Evolutionary conservation across 2,329 filamentous ascomycete species (phyloP).

Genomic region (Colletotrichum destructivum): DNA sequence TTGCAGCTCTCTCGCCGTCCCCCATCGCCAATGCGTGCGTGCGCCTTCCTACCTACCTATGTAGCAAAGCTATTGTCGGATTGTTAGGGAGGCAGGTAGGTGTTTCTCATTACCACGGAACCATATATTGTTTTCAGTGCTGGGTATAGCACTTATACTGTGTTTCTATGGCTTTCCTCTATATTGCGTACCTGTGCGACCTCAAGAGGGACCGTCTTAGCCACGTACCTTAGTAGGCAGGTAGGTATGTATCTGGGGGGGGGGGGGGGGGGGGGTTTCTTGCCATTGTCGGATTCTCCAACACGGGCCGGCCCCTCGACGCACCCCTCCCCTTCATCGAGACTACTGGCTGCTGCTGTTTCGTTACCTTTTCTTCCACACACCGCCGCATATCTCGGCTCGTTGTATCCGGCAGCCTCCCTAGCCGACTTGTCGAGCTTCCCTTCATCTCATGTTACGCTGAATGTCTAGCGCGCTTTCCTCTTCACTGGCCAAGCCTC

Average conservation of each 20-base stretch:
- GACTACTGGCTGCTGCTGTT: conserved; percentile 5
- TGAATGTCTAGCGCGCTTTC: conserved; percentile 7
- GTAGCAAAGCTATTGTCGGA: not conserved
- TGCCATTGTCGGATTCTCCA: too few species aligned
- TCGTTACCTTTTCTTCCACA: conserved; percentile 13
- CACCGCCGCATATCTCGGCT: not conserved
- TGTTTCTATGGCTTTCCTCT: too few species aligned
- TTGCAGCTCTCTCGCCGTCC: conserved; percentile 28
- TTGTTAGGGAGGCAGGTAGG: not conserved
- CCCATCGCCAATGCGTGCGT: conserved; percentile 13
- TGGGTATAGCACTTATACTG: too few species aligned
- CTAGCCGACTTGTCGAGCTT: not conserved
- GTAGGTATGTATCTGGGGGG: too few species aligned
- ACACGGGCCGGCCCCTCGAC: too few species aligned
- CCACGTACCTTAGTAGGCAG: too few species aligned
- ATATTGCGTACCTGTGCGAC: too few species aligned
- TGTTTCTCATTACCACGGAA: too few species aligned
- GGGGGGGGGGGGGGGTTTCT: too few species aligned
- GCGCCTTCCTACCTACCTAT: not conserved
- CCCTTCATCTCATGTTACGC: conserved; percentile 2
- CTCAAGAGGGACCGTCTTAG: too few species aligned
- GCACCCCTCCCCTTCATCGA: too few species aligned
- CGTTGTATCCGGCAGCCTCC: conserved; percentile 12
- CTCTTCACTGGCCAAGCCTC: not conserved
- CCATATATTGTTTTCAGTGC: too few species aligned